Percentiles rank a stretch among this genome's conserved stretches.
phyloP scores from a whole-genome alignment of 306 rosid species.

The Gastrolobium villosum region DNA sequence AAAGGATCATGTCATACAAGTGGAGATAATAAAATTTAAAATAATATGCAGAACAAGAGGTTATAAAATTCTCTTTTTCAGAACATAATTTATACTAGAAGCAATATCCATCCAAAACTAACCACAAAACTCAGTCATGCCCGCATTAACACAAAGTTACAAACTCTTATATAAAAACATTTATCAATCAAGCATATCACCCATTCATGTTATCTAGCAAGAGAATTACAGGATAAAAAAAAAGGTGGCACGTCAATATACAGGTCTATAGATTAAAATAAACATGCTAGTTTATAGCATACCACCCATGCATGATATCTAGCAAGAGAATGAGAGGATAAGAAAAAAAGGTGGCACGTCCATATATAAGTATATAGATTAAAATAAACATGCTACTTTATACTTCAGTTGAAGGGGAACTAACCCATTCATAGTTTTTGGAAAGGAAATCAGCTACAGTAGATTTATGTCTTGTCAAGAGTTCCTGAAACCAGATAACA shows the following conservation, averaged over 20 bases:
- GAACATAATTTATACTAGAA: neutral
- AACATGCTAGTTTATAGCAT: conserved; percentile 28
- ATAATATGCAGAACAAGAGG: conserved; percentile 11
- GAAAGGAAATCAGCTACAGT: conserved; percentile 96
- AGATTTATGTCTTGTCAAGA: conserved; percentile 96
- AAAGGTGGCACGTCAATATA: conserved; percentile 7
- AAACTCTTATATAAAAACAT: conserved; percentile 12
- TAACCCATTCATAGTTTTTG: conserved; percentile 95
- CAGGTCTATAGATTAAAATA: conserved; percentile 11
- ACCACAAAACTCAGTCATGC: conserved; percentile 18
- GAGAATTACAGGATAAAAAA: conserved; percentile 10
- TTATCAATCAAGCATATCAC: conserved; percentile 32
- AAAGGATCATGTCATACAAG: neutral
- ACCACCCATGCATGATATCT: conserved; percentile 20
- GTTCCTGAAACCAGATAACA: conserved; percentile 73
- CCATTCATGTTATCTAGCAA: conserved; percentile 25
- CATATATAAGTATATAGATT: neutral
- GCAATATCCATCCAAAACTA: conserved; percentile 10
- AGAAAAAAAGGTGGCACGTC: conserved; percentile 10
- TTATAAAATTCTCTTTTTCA: neutral
- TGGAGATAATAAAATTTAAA: conserved; percentile 14
- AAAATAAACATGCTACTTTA: conserved; percentile 30
- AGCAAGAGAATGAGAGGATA: conserved; percentile 25
- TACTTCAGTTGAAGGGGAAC: conserved; percentile 39
- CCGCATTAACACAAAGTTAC: conserved; percentile 16